Percentiles rank a stretch among this genome's conserved stretches.
phyloP scores from a whole-genome alignment of 768 basidiomycete species.

The Tephrocybe sp. region DNA sequence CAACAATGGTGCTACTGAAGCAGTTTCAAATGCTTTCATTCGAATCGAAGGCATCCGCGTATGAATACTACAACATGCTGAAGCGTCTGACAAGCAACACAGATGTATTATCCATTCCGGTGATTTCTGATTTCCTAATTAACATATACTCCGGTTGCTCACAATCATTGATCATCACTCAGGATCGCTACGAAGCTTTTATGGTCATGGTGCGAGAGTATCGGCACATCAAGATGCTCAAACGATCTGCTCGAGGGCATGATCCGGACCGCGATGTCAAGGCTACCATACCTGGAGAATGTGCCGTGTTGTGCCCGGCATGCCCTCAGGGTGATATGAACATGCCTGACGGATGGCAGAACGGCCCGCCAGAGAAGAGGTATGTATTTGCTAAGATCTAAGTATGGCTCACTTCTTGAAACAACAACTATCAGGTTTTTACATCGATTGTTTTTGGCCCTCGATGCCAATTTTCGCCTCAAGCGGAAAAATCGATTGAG shows the following conservation, averaged over 20 bases:
- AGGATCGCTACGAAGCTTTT: constrained; percentile 21
- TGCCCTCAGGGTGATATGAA: constrained; percentile 32
- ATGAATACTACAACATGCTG: constrained; percentile 25
- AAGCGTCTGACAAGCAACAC: constrained; percentile 22
- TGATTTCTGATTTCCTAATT: not conserved
- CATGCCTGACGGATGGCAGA: constrained; percentile 24
- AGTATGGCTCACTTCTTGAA: too few species aligned
- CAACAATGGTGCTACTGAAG: constrained; percentile 24
- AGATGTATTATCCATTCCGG: constrained; percentile 9
- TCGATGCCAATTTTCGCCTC: constrained; percentile 17
- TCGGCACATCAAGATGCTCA: not conserved
- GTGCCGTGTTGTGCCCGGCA: constrained; percentile 29
- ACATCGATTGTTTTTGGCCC: constrained; percentile 10
- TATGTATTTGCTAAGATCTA: too few species aligned
- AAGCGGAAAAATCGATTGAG: constrained; percentile 8
- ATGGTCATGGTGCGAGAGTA: not conserved
- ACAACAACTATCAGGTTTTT: constrained; percentile 8
- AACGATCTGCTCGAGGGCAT: constrained; percentile 18
- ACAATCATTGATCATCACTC: too few species aligned
- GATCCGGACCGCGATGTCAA: constrained; percentile 16
- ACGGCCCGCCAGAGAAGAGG: constrained; percentile 11
- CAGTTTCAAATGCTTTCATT: constrained; percentile 25
- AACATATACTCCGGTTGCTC: not conserved
- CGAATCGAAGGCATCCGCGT: constrained; percentile 24
- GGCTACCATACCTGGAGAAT: constrained; percentile 22